These are phyloP conservation scores for Blastobotrys capitulatus DNA, from an alignment of 1,139 yeast species.

Conservation along the genomic window DNA sequence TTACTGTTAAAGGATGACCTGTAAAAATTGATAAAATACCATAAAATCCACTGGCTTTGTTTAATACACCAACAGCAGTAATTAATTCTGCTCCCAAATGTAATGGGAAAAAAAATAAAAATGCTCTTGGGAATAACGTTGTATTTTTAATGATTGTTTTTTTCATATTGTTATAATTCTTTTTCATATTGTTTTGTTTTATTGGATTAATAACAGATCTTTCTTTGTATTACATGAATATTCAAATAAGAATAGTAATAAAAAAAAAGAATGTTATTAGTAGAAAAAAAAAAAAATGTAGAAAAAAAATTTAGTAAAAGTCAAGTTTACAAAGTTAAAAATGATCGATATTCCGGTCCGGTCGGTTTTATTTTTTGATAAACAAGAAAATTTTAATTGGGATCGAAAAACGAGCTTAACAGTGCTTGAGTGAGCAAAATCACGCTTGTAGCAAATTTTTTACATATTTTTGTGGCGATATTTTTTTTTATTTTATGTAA, in stretches of 20 bases:
- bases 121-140: slow-evolving; percentile 31
- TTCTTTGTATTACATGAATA: neutral
- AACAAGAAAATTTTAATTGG: too few species aligned
- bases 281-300: neutral
- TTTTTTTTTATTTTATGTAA: too few species aligned
- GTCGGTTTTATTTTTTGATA: neutral
- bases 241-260: neutral
- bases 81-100: slow-evolving; percentile 84
- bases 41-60: slow-evolving; percentile 84
- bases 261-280: neutral
- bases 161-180: neutral
- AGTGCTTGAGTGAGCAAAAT: too few species aligned
- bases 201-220: too few species aligned
- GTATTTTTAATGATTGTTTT: slow-evolving; percentile 14
- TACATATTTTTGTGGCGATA: too few species aligned
- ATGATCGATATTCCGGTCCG: neutral
- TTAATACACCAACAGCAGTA: slow-evolving; percentile 71
- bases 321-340: too few species aligned
- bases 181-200: neutral
- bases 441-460: too few species aligned
- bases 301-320: neutral
- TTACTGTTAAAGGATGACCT: slow-evolving; percentile 72
- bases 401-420: too few species aligned
- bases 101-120: slow-evolving; percentile 62
- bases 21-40: slow-evolving; percentile 84